Percentiles rank a stretch among this genome's conserved stretches.
Evolutionary conservation across 208 protist species (phyloP).

Genomic region (Leishmania martiniquensis): DNA sequence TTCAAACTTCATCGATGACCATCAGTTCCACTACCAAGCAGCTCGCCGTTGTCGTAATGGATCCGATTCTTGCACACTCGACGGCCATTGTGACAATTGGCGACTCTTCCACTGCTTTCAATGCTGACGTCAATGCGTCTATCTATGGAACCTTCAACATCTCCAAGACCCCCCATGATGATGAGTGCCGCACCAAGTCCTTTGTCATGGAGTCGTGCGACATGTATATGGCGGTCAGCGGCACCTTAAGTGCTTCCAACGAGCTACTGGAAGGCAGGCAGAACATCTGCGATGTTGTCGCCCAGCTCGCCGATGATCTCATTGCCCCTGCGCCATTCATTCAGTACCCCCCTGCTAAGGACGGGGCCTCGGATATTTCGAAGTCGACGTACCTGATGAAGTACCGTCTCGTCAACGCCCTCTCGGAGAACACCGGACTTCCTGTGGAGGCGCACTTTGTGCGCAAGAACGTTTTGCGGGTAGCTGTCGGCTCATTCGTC

Average conservation of each 20-base stretch:
- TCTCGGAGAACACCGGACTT: constrained; percentile 11
- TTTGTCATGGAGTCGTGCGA: constrained; percentile 7
- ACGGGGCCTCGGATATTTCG: constrained; percentile 2
- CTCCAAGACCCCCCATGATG: background rate
- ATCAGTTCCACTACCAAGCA: constrained; percentile 10
- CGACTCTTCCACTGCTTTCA: background rate
- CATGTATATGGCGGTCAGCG: background rate
- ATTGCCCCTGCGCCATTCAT: constrained; percentile 2
- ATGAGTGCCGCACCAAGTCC: constrained; percentile 4
- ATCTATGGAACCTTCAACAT: constrained; percentile 8
- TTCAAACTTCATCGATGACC: background rate
- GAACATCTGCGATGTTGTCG: constrained; percentile 12
- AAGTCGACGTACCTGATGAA: constrained; percentile 30
- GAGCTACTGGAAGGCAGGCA: background rate
- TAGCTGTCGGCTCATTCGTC: constrained; percentile 5
- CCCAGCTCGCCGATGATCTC: background rate
- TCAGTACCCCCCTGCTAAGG: background rate
- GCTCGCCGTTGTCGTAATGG: background rate
- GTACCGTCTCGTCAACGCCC: constrained; percentile 9
- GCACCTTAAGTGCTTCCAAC: background rate
- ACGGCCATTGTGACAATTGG: background rate
- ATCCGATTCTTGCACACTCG: constrained; percentile 3
- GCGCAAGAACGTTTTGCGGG: constrained; percentile 8
- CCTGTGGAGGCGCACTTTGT: constrained; percentile 17
- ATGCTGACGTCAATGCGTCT: background rate